Evolutionary conservation across 2,329 filamentous ascomycete species (phyloP), one percentile per base, ranked within the genome.

Genomic region (Ceratocystis eucalypticola): DNA sequence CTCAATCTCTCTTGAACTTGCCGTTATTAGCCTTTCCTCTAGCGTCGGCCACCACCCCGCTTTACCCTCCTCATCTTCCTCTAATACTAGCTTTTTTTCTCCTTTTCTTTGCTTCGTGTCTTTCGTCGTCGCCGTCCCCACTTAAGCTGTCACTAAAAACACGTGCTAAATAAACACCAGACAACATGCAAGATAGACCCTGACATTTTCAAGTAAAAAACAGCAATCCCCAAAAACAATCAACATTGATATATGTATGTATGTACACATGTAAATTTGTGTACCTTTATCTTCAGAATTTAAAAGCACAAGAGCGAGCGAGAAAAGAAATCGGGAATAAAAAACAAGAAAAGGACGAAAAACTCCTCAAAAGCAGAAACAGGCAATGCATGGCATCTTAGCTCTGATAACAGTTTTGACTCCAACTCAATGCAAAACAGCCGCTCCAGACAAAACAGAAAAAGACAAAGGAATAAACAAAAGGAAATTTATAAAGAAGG

Each of bases 351-450:
- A 33, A 59, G 17, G 4, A n/a, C 2, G 10, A 37, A 59, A 59
- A 8, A 20, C 55, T 45, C 28, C 44, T 30, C 44, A 53, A 65
- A 59, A 57, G n/a, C 22, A 65, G 37, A 57, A 41, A 17, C 33
- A 41, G 37, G 33, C 37, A 17, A 65, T 45, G n/a, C 37, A 59
- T 33, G 20, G 55, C 55, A 59, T 59, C 55, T 59, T 30, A 1
- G 55, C 30, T 37, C 55, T 59, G 55, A n/a, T 37, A 37, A 59
- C 55, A 59, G 50, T 62, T 62, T 62, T 48, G 61, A 62, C 61
- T 48, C 55, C 61, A 63, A 44, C 37, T 46, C 22, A 41, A 64
- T 55, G 55, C 22, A 61, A 59, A 45, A 48, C 44, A 45, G 20
- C 44, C 64, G 15, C 55, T 53, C 48, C 48, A 61, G 41, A 59